A percentile compares a stretch with the other conserved stretches of the same genome.
Evolutionary conservation across 208 protist genomes (phyloP).

Genomic region (Vickermania ingenoplastis): DNA sequence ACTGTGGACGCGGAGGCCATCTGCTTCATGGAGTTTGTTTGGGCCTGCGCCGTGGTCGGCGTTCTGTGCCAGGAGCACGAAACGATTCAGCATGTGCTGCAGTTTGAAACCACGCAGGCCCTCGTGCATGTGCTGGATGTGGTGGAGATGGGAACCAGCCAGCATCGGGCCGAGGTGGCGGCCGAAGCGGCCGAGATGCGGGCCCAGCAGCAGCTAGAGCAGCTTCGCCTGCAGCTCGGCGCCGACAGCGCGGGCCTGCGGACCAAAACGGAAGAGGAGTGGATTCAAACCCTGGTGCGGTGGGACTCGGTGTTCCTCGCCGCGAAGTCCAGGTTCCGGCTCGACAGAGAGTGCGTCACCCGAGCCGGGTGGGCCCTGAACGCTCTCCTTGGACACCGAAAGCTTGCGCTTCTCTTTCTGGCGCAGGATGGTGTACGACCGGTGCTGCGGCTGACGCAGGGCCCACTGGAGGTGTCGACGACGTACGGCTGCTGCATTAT

Average conservation of each 20-base stretch:
- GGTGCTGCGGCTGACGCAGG: slow-evolving; percentile 39
- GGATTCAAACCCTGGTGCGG: slow-evolving; percentile 14
- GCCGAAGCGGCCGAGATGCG: slow-evolving; percentile 9
- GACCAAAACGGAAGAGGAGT: slow-evolving; percentile 17
- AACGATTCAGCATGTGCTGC: slow-evolving; percentile 43
- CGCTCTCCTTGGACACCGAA: slow-evolving; percentile 67
- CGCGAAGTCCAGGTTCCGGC: slow-evolving; percentile 19
- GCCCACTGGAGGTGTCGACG: slow-evolving; percentile 25
- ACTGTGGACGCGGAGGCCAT: slow-evolving; percentile 27
- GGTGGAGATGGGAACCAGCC: slow-evolving; percentile 23
- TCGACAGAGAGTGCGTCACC: slow-evolving; percentile 41
- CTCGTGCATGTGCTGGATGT: slow-evolving; percentile 57
- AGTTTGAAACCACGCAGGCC: slow-evolving; percentile 72
- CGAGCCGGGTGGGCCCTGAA: slow-evolving; percentile 65
- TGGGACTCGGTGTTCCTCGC: slow-evolving; percentile 19
- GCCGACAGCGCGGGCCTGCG: slow-evolving; percentile 2
- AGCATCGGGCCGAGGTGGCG: slow-evolving; percentile 7
- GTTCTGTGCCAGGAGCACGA: slow-evolving; percentile 69
- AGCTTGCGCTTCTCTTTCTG: slow-evolving; percentile 67
- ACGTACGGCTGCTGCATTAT: slow-evolving; percentile 67
- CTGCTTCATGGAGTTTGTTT: slow-evolving; percentile 54
- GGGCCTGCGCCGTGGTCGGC: slow-evolving; percentile 46
- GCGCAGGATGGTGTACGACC: slow-evolving; percentile 44
- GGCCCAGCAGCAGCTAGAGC: slow-evolving; percentile 3
- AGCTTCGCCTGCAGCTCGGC: not conserved